Base-by-base conservation (phyloP, 1,139 yeast genomes). In the Scheffersomyces titani region DNA sequence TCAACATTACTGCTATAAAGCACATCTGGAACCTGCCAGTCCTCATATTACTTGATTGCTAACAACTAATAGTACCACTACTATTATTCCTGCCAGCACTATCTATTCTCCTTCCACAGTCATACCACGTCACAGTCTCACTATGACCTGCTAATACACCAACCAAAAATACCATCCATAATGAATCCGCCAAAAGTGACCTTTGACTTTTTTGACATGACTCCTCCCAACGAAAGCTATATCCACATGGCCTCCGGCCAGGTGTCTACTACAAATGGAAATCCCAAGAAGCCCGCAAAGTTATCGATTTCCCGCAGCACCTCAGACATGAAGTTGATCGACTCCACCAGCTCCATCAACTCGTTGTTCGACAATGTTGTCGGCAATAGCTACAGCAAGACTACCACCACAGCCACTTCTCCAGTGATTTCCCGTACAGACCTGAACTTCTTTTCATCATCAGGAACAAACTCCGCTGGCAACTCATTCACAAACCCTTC, bases 311-410 rank as follows among this genome's bases (percentile, higher is more conserved):
- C 44, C 46, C n/a, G 44, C 53, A 45, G 44, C 44, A n/a, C 45
- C 16, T 50, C 22, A 19, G 49, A 44, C 24, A 52, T 54, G 52
- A 47, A 24, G 48, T 60, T 60, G 45, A 60, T 63, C 51, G 66
- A 63, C 48, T 72, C 77, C 6, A 61, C 67, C 52, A 64, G 70
- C 19, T 72, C 70, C 30, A 68, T 73, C 52, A 70, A 70, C 60
- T 71, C 75, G 46, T 61, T 73, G 48, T 73, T 72, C 61, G 75
- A 67, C 55, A 55, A 49, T 53, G 56, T 48, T 57, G 54, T 20
- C 55, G 18, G 52, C 53, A 53, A 54, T 50, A 45, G 36, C 54
- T 21, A 50, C 54, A 19, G 51, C 61, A 19, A 36, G 13, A 46
- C 50, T 45, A 59, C 69, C 30, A 63, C 70, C 24, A 59, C 59